These are phyloP conservation scores for Prunus yedoensis DNA, from an alignment of 331 rosid species.

Conservation along the genomic window DNA sequence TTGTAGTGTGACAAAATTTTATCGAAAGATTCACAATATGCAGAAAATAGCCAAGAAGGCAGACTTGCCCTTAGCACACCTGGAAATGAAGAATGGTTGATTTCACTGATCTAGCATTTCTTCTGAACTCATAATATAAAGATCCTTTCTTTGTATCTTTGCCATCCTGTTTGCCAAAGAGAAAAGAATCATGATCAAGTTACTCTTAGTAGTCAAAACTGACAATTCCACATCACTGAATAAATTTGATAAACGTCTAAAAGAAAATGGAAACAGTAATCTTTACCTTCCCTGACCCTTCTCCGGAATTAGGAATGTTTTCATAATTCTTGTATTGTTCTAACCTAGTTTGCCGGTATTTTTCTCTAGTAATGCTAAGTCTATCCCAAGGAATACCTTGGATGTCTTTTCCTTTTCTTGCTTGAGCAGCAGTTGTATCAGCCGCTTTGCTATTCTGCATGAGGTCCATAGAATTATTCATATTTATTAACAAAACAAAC, in stretches of 20 bases:
- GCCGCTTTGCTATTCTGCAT: constrained; percentile 51
- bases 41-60: neutral
- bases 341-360: constrained; percentile 73
- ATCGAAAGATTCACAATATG: neutral
- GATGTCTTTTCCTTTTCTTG: constrained; percentile 81
- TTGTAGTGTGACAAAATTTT: neutral
- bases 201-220: neutral
- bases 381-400: constrained; percentile 87
- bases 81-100: constrained; percentile 90
- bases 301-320: constrained; percentile 74
- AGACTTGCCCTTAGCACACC: constrained; percentile 29
- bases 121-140: constrained; percentile 67
- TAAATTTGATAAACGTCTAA: neutral
- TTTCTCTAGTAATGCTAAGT: constrained; percentile 69
- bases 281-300: constrained; percentile 74
- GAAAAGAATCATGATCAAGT: neutral
- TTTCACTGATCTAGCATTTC: constrained; percentile 87
- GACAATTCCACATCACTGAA: neutral
- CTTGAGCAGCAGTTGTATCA: constrained; percentile 82
- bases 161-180: constrained; percentile 58
- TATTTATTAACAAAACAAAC: neutral
- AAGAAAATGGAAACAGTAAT: neutral
- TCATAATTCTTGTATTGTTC: constrained; percentile 95
- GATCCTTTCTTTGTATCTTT: constrained; percentile 65
- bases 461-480: constrained; percentile 3